phyloP scores from a whole-genome alignment of 2,329 filamentous ascomycete species.

The Penicillium sp. region DNA sequence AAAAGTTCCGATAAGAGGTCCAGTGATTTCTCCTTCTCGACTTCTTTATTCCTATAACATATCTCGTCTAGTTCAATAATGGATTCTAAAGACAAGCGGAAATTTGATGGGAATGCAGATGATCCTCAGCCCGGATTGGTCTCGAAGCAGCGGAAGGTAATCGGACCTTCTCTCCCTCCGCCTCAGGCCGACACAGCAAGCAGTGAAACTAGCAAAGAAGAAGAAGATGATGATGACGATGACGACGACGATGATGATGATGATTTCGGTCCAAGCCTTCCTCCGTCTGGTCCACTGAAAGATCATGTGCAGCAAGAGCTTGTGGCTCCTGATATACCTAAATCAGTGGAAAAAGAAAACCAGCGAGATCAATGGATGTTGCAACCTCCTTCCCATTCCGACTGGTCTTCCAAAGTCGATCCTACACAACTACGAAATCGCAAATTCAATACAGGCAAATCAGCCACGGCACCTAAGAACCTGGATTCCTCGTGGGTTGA shows the following conservation, averaged over 20 bases:
- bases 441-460: constrained; percentile 74
- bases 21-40: neutral
- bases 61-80: neutral
- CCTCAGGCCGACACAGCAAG: constrained; percentile 29
- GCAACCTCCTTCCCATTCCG: constrained; percentile 60
- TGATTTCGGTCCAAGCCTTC: constrained; percentile 45
- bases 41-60: neutral
- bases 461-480: constrained; percentile 44
- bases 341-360: constrained; percentile 35
- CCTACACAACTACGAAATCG: constrained; percentile 79
- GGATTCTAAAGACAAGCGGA: constrained; percentile 23
- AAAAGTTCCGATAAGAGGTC: constrained; percentile 1
- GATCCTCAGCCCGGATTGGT: neutral
- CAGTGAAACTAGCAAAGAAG: constrained; percentile 31
- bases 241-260: constrained; percentile 38
- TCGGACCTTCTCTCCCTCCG: constrained; percentile 58
- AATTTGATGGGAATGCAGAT: constrained; percentile 13
- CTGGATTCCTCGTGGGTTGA: constrained; percentile 77
- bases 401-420: constrained; percentile 64
- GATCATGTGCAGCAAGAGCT: neutral
- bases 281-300: constrained; percentile 22
- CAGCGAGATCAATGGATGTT: constrained; percentile 86
- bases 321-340: constrained; percentile 4
- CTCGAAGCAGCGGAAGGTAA: constrained; percentile 43
- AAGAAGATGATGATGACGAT: constrained; percentile 26